Evolutionary conservation across 164 flowering plant species (phyloP).

Genomic region (Buxus sempervirens): DNA sequence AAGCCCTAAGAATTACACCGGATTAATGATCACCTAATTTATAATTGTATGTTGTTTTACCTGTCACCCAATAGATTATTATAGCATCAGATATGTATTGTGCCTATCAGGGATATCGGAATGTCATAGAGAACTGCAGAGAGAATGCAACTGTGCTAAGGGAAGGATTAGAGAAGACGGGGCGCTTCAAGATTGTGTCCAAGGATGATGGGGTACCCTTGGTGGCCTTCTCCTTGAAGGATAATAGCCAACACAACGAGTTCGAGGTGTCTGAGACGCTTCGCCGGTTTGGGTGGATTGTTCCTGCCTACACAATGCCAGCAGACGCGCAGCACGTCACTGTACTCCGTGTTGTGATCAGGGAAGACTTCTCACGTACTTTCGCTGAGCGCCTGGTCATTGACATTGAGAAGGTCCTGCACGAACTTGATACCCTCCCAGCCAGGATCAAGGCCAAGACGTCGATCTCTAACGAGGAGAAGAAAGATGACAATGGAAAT

Average conservation of each 20-base stretch:
- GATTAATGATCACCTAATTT: too few species aligned
- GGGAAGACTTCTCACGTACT: constrained; percentile 29
- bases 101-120: constrained; percentile 26
- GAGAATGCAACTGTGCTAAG: constrained; percentile 22
- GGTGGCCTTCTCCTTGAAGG: constrained; percentile 34
- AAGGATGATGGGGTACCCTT: constrained; percentile 32
- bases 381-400: constrained; percentile 26
- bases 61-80: too few species aligned
- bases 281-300: constrained; percentile 34
- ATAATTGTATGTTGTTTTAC: too few species aligned
- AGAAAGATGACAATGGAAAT: not conserved
- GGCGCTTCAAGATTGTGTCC: constrained; percentile 25
- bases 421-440: constrained; percentile 25
- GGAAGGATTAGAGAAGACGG: constrained; percentile 28
- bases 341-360: constrained; percentile 31
- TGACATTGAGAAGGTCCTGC: constrained; percentile 28
- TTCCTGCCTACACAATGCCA: constrained; percentile 39
- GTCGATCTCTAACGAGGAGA: not conserved
- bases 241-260: constrained; percentile 15
- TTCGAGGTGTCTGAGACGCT: constrained; percentile 29
- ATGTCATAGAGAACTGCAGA: constrained; percentile 33
- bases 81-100: too few species aligned
- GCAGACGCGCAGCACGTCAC: constrained; percentile 27
- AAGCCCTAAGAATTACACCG: too few species aligned
- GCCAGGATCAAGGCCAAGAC: constrained; percentile 6